phyloP scores from a whole-genome alignment of 1,139 yeast species.

The Scheffersomyces illinoinensis region DNA sequence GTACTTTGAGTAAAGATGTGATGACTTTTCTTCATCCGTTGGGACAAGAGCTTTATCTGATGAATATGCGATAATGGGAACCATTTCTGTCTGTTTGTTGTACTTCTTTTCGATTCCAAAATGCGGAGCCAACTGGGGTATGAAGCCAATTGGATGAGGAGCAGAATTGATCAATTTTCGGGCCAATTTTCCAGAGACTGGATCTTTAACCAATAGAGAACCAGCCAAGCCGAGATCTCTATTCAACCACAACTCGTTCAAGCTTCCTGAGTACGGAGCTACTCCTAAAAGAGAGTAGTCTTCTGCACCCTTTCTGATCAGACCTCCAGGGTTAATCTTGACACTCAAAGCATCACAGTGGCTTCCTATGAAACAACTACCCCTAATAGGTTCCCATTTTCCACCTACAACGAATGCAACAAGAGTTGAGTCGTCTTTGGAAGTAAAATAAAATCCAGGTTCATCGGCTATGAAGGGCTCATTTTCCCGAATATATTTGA shows the following conservation, averaged over 20 bases:
- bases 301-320: slow-evolving; percentile 21
- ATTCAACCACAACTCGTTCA: slow-evolving; percentile 40
- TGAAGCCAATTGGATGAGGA: slow-evolving; percentile 41
- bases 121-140: slow-evolving; percentile 46
- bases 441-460: slow-evolving; percentile 28
- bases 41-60: slow-evolving; percentile 11
- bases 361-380: slow-evolving; percentile 43
- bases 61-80: slow-evolving; percentile 42
- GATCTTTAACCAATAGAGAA: slow-evolving; percentile 29
- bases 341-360: slow-evolving; percentile 46
- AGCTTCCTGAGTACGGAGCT: slow-evolving; percentile 44
- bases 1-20: slow-evolving; percentile 43
- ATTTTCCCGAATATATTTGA: slow-evolving; percentile 30
- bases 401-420: slow-evolving; percentile 44
- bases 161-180: slow-evolving; percentile 36
- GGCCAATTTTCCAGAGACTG: slow-evolving; percentile 20
- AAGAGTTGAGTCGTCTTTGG: slow-evolving; percentile 37
- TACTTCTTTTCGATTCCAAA: slow-evolving; percentile 37
- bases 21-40: slow-evolving; percentile 24
- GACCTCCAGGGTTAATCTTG: slow-evolving; percentile 34
- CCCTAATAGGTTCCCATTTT: slow-evolving; percentile 38
- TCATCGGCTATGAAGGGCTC: slow-evolving; percentile 1
- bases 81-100: slow-evolving; percentile 42
- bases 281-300: slow-evolving; percentile 47
- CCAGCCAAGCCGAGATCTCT: slow-evolving; percentile 53